phyloP scores from a whole-genome alignment of 1,284 basidiomycete species.

The Moesziomyces globuligerus region DNA sequence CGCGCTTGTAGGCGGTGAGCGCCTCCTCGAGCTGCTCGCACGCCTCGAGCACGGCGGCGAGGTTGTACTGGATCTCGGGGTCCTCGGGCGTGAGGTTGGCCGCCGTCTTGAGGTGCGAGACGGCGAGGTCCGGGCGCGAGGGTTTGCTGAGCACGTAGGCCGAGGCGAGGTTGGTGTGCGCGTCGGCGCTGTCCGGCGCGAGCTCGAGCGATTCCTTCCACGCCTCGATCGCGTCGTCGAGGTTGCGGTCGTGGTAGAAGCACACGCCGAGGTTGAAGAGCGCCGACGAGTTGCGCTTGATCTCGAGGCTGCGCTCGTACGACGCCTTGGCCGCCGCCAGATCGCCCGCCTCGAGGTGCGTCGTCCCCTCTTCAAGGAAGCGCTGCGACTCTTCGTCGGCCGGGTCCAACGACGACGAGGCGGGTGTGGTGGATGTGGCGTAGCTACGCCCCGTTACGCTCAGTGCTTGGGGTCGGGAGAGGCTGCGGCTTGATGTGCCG shows the following conservation, averaged over 20 bases:
- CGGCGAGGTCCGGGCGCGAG: conserved; percentile 85
- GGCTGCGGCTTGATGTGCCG: neutral
- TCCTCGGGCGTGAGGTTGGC: conserved; percentile 87
- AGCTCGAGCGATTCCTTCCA: conserved; percentile 69
- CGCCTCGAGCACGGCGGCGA: conserved; percentile 89
- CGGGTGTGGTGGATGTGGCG: conserved; percentile 82
- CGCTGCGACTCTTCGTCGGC: conserved; percentile 82
- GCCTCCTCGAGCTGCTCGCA: conserved; percentile 84
- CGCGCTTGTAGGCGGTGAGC: conserved; percentile 80
- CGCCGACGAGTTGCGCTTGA: conserved; percentile 82
- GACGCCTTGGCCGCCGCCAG: conserved; percentile 80
- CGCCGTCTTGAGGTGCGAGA: conserved; percentile 80
- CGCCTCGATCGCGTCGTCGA: conserved; percentile 52
- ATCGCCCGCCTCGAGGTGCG: conserved; percentile 88
- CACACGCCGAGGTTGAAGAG: conserved; percentile 89
- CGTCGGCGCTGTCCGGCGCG: conserved; percentile 85
- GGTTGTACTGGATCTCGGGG: conserved; percentile 92
- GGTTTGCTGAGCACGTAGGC: conserved; percentile 90
- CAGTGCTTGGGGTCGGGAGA: neutral
- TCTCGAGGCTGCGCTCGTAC: conserved; percentile 82
- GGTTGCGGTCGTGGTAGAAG: conserved; percentile 82
- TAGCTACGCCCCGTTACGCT: conserved; percentile 67
- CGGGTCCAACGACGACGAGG: conserved; percentile 83
- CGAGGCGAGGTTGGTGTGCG: conserved; percentile 92
- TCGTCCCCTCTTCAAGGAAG: conserved; percentile 85